A percentile compares a stretch with the other conserved stretches of the same genome.
These are phyloP conservation scores for Neoboletus subvelutipes DNA, from an alignment of 768 basidiomycete species.

Conservation along the genomic window DNA sequence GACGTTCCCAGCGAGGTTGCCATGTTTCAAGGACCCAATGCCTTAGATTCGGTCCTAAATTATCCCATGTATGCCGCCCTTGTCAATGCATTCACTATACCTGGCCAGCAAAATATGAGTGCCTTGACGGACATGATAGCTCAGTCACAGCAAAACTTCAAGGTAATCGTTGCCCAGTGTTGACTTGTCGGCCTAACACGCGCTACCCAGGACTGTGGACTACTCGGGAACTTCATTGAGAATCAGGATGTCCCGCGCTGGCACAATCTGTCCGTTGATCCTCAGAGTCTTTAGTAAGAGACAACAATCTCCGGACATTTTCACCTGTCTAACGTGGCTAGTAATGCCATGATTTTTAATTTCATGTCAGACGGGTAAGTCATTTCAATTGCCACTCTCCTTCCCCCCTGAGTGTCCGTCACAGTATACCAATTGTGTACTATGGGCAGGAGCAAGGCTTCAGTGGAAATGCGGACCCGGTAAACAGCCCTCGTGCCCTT, in stretches of 20 bases:
- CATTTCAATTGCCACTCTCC: not conserved
- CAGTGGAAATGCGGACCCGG: slow-evolving; percentile 63
- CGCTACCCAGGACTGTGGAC: slow-evolving; percentile 20
- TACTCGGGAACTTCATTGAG: slow-evolving; percentile 76
- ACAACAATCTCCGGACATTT: not conserved
- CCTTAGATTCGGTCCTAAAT: slow-evolving; percentile 69
- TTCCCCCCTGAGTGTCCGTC: not conserved
- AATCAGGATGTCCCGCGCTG: slow-evolving; percentile 79
- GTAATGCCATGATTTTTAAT: slow-evolving; percentile 72
- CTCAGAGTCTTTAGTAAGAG: slow-evolving; percentile 64
- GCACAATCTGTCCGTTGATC: slow-evolving; percentile 69
- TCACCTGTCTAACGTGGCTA: slow-evolving; percentile 27
- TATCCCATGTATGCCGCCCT: slow-evolving; percentile 70
- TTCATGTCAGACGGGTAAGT: slow-evolving; percentile 71
- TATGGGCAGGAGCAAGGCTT: slow-evolving; percentile 80
- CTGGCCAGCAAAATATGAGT: slow-evolving; percentile 64
- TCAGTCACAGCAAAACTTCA: slow-evolving; percentile 53
- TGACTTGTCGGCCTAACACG: not conserved
- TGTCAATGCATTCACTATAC: slow-evolving; percentile 64
- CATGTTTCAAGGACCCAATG: slow-evolving; percentile 57
- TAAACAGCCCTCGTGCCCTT: slow-evolving; percentile 29
- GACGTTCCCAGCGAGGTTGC: slow-evolving; percentile 48
- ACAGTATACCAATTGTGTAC: slow-evolving; percentile 74
- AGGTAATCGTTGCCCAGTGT: slow-evolving; percentile 27
- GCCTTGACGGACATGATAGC: slow-evolving; percentile 51